Percentiles rank a stretch among this genome's conserved stretches.
These are phyloP conservation scores for Hondaea fermentalgiana DNA, from an alignment of 108 stramenopile species.

Conservation along the genomic window DNA sequence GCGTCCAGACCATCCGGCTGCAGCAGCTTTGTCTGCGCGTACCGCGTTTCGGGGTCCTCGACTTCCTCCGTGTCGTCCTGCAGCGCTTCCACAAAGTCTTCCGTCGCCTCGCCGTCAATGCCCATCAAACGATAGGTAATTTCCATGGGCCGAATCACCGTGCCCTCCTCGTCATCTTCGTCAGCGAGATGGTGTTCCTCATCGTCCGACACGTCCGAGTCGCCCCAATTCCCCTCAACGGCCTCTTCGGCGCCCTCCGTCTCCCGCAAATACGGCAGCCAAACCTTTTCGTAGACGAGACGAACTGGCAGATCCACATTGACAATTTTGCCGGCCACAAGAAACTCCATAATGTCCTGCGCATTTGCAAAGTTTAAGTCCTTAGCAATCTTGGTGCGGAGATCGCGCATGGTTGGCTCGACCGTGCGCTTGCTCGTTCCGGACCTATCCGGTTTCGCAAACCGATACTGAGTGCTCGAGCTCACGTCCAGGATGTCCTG, in stretches of 20 bases:
- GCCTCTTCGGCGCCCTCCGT: not conserved
- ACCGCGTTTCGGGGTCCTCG: not conserved
- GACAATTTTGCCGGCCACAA: not conserved
- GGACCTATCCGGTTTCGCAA: not conserved
- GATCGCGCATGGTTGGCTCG: constrained; percentile 42
- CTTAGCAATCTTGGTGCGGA: constrained; percentile 31
- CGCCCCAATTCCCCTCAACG: not conserved
- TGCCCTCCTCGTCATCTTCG: not conserved
- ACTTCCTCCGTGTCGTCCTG: not conserved
- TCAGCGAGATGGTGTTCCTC: not conserved
- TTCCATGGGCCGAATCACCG: not conserved
- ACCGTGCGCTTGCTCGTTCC: not conserved
- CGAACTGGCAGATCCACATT: not conserved
- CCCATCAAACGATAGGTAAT: constrained; percentile 5
- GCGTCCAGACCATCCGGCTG: not conserved
- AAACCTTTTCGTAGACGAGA: not conserved
- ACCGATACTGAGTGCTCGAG: not conserved
- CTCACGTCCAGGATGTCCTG: not conserved
- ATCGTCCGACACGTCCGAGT: not conserved
- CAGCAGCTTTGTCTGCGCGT: not conserved
- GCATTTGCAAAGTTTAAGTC: constrained; percentile 28
- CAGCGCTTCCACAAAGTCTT: not conserved
- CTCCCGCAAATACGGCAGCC: not conserved
- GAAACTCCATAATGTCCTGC: constrained; percentile 13
- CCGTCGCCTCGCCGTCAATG: constrained; percentile 20